Evolutionary conservation across 495 filamentous ascomycete species (phyloP).

Genomic region (Copromyces sp.): DNA sequence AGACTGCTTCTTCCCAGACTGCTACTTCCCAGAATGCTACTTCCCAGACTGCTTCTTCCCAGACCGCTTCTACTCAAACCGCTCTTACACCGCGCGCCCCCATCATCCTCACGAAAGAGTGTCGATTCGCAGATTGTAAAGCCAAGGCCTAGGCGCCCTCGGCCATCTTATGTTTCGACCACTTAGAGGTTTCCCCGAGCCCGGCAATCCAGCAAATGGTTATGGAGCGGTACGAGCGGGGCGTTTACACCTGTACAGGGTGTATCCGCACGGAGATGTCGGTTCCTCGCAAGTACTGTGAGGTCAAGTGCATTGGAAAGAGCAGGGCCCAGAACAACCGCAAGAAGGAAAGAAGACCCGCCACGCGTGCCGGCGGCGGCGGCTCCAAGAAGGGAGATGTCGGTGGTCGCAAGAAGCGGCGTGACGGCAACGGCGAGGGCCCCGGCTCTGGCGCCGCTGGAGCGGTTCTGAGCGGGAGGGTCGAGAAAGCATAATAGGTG

Average conservation of each 20-base stretch:
- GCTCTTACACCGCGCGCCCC: too few species aligned
- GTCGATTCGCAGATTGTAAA: rapidly evolving
- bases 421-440: too few species aligned
- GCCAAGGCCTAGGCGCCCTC: neutral
- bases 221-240: neutral
- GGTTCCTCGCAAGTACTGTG: neutral
- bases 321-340: neutral
- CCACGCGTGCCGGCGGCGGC: neutral
- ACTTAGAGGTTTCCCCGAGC: neutral
- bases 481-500: too few species aligned
- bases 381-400: neutral
- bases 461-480: too few species aligned
- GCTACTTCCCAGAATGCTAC: too few species aligned
- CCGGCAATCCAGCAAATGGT: neutral
- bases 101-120: neutral
- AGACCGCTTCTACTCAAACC: too few species aligned
- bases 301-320: neutral
- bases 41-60: too few species aligned
- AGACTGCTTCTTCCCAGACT: too few species aligned
- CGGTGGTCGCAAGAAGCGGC: too few species aligned
- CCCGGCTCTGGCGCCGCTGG: too few species aligned
- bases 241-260: neutral
- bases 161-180: neutral
- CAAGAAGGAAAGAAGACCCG: neutral
- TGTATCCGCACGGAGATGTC: neutral